These are phyloP conservation scores for Carex arenaria DNA, from an alignment of 202 grass and related monocot species.

Conservation along the genomic window DNA sequence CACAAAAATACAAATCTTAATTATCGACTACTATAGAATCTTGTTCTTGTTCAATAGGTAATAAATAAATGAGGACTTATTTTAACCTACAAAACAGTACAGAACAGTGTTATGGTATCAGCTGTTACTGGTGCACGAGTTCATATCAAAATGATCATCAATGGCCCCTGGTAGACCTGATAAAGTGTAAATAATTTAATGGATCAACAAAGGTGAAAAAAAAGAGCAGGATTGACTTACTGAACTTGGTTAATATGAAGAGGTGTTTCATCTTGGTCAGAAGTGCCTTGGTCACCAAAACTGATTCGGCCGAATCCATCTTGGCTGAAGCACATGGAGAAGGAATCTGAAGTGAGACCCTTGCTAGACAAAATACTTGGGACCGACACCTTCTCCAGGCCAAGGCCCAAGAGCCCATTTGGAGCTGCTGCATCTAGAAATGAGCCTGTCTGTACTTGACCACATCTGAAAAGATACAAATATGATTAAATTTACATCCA, in stretches of 20 bases:
- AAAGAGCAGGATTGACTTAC: constrained; percentile 36
- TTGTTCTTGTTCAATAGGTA: constrained; percentile 3
- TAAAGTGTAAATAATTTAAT: background rate
- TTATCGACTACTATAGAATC: background rate
- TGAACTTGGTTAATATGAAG: constrained; percentile 50
- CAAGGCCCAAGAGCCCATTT: constrained; percentile 83
- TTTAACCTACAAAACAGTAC: background rate
- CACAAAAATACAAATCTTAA: background rate
- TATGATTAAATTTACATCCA: background rate
- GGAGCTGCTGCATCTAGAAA: constrained; percentile 81
- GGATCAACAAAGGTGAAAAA: background rate
- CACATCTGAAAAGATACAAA: constrained; percentile 48
- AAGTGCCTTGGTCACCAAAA: constrained; percentile 77
- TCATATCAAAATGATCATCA: background rate
- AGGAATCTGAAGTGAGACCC: constrained; percentile 61
- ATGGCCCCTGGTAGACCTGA: background rate
- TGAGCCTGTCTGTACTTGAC: constrained; percentile 70
- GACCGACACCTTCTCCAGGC: constrained; percentile 68
- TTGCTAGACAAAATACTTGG: constrained; percentile 69
- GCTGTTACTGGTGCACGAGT: background rate
- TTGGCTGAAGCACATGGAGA: constrained; percentile 86
- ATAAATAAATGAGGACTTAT: background rate
- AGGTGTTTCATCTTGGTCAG: constrained; percentile 71
- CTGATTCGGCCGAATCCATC: constrained; percentile 74
- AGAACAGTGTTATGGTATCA: background rate